phyloP scores from a whole-genome alignment of 2,329 filamentous ascomycete species.

The Diaporthe sp. region DNA sequence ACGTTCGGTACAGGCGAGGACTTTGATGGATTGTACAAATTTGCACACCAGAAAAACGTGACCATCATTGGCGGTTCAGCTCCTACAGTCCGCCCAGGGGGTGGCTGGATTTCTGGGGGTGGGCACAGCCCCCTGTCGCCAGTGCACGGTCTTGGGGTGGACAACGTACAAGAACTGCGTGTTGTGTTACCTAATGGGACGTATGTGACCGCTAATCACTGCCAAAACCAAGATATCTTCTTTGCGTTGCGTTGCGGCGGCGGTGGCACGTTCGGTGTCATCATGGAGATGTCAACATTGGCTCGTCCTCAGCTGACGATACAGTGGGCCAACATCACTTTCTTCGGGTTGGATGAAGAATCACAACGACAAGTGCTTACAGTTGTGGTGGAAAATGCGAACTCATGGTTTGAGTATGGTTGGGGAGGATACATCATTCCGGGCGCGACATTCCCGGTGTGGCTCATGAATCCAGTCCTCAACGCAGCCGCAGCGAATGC shows the following conservation, averaged over 20 bases:
- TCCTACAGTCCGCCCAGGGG: neutral
- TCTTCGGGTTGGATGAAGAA: neutral
- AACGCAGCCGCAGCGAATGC: neutral
- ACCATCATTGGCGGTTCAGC: neutral
- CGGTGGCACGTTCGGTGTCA: constrained; percentile 51
- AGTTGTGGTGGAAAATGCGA: neutral
- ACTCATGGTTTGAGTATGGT: neutral
- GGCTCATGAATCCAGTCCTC: neutral
- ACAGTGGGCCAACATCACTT: neutral
- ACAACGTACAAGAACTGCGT: neutral
- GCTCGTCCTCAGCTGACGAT: neutral
- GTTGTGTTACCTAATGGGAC: constrained; percentile 61
- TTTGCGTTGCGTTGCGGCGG: constrained; percentile 63
- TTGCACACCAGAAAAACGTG: neutral
- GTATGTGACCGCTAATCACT: constrained; percentile 55
- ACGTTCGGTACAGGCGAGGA: neutral
- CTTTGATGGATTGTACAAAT: neutral
- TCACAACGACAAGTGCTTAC: neutral
- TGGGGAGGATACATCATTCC: neutral
- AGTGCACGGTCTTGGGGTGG: neutral
- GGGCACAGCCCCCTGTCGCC: neutral
- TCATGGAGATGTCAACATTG: constrained; percentile 39
- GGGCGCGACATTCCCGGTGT: neutral
- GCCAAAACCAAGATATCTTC: constrained; percentile 60
- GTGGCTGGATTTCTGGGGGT: neutral